Conservation (phyloP, 108 stramenopile species). For the Poteriospumella lacustris region DNA sequence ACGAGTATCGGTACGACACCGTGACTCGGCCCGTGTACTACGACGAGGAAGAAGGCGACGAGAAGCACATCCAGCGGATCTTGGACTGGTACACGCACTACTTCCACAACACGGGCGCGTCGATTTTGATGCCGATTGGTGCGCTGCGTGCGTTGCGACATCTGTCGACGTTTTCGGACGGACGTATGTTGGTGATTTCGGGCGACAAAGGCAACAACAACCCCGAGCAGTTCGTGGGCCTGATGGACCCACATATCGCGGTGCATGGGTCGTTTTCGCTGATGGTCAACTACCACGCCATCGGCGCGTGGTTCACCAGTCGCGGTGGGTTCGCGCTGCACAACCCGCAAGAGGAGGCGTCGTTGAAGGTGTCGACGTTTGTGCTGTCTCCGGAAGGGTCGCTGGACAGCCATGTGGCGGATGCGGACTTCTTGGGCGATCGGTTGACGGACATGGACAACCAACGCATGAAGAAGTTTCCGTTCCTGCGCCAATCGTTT, state of each 20-base stretch:
- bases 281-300: slow-evolving; percentile 73
- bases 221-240: slow-evolving; percentile 59
- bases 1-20: slow-evolving; percentile 37
- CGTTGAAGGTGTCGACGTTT: slow-evolving; percentile 55
- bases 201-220: slow-evolving; percentile 66
- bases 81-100: slow-evolving; percentile 56
- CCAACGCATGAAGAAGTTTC: slow-evolving; percentile 40
- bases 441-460: neutral
- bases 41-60: slow-evolving; percentile 47
- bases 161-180: slow-evolving; percentile 34
- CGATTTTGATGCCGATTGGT: slow-evolving; percentile 61
- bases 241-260: slow-evolving; percentile 66
- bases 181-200: slow-evolving; percentile 51
- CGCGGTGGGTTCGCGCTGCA: slow-evolving; percentile 61
- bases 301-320: slow-evolving; percentile 60
- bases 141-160: slow-evolving; percentile 54
- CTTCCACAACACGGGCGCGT: slow-evolving; percentile 45
- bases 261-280: slow-evolving; percentile 64
- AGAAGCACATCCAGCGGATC: slow-evolving; percentile 49
- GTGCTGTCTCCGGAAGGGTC: slow-evolving; percentile 34
- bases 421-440: neutral
- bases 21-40: slow-evolving; percentile 42
- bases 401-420: neutral
- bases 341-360: slow-evolving; percentile 61
- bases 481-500: slow-evolving; percentile 53